Conservation (phyloP, 176 grass and related monocot species). For the Carex parvula region DNA sequence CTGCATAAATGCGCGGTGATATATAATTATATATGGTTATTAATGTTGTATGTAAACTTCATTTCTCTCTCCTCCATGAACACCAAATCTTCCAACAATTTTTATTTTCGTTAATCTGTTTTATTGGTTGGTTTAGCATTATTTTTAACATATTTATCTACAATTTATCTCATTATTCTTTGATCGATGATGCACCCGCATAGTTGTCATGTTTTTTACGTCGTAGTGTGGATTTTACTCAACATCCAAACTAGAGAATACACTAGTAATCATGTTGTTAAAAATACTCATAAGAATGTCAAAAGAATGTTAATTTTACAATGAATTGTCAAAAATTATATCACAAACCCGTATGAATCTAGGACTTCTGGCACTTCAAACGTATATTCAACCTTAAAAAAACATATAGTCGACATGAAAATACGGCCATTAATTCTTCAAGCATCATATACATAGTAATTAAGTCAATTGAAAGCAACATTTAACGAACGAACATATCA, state of each 20-base stretch:
- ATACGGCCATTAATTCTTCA: too few species aligned
- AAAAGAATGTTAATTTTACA: not conserved
- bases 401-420: not conserved
- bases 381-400: not conserved
- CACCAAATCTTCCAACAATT: not conserved
- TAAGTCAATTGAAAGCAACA: too few species aligned
- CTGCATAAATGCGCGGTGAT: not conserved
- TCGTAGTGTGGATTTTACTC: too few species aligned
- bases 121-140: not conserved
- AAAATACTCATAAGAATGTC: not conserved
- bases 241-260: not conserved
- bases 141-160: too few species aligned
- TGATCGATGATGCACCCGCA: not conserved
- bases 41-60: not conserved
- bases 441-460: too few species aligned
- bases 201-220: too few species aligned
- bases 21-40: not conserved
- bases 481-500: too few species aligned
- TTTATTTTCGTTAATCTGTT: not conserved
- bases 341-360: not conserved
- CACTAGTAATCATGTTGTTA: not conserved
- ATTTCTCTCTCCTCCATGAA: not conserved
- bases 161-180: not conserved
- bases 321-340: not conserved
- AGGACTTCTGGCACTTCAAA: not conserved